Evolutionary conservation across 78 protist species (phyloP), one percentile per base, ranked within the genome.

Genomic region (Dictyostelium purpureum): DNA sequence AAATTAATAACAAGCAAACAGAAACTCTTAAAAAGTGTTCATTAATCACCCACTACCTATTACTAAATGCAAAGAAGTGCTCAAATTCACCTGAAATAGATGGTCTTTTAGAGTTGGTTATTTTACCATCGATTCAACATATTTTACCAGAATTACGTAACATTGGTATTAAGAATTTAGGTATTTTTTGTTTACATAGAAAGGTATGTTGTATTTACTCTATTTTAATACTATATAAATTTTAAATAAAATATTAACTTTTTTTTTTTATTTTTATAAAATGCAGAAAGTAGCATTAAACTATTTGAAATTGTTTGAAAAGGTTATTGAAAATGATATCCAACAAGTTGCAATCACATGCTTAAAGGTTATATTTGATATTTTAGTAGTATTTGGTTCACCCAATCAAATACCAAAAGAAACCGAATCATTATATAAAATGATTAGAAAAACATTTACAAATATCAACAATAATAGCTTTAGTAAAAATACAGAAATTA

Each of bases 361-460:
- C 35, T 33, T 85, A 24, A 70, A 42, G 19, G 92, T 85, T 57
- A 59, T 70, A 19, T 85, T 85, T 37, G 92, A 85, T 47, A 73
- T 85, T 21, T 47, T 85, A 26, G 21, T 85, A 51, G 92, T 85
- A 45, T 85, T 56, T 85, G 92, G 92, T 10, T 73, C 92, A 47
- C 92, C 92, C 4, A 57, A 73, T 1, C 24, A 57, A 40, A 70
- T 85, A n/a, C 83, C 92, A 40, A 73, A 70, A 59, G 79, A 70
- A 31, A 56, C 77, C 0, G 40, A 69, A 40, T 54, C 90, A 26
- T 80, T 83, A 14, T 71, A 71, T 47, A 83, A 83, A 21, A 19
- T 70, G 75, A 83, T 56, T 12, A 47, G 74, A 42, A 83, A 71
- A 49, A 63, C 71, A 1, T 63, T 63, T 63, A 63, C 43, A 63